Conservation (phyloP, 345 rosid genomes). For the Lepidium sativum region DNA sequence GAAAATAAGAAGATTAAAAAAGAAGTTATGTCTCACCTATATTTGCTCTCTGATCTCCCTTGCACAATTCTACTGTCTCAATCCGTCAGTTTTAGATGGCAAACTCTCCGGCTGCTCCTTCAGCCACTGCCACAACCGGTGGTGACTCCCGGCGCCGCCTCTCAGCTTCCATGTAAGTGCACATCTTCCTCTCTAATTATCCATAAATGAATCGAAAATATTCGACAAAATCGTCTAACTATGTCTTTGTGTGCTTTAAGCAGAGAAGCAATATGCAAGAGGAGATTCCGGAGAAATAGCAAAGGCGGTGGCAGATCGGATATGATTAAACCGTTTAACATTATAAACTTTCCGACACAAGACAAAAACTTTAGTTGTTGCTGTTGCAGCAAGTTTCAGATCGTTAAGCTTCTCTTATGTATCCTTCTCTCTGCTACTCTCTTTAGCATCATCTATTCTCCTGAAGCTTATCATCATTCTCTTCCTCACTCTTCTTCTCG, state of each 20-base stretch:
- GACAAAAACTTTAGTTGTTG: conserved; percentile 34
- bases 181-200: not conserved
- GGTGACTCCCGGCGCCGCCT: conserved; percentile 29
- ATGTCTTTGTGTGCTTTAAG: not conserved
- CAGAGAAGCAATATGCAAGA: conserved; percentile 67
- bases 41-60: conserved; percentile 16
- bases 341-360: conserved; percentile 44
- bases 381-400: conserved; percentile 51
- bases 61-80: conserved; percentile 2
- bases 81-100: conserved; percentile 18
- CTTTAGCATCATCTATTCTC: conserved; percentile 46
- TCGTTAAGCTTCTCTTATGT: conserved; percentile 52
- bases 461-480: conserved; percentile 41
- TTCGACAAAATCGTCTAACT: not conserved
- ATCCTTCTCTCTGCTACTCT: conserved; percentile 51
- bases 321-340: conserved; percentile 22
- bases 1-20: conserved; percentile 37
- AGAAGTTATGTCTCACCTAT: conserved; percentile 37
- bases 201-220: not conserved
- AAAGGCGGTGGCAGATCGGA: conserved; percentile 28
- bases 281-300: conserved; percentile 38
- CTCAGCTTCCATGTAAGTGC: conserved; percentile 24
- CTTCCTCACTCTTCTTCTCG: conserved; percentile 25
- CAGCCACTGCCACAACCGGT: conserved; percentile 6
- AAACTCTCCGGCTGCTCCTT: conserved; percentile 15